Conservation (phyloP, 257 asterid species). For the Ilex asprella region DNA sequence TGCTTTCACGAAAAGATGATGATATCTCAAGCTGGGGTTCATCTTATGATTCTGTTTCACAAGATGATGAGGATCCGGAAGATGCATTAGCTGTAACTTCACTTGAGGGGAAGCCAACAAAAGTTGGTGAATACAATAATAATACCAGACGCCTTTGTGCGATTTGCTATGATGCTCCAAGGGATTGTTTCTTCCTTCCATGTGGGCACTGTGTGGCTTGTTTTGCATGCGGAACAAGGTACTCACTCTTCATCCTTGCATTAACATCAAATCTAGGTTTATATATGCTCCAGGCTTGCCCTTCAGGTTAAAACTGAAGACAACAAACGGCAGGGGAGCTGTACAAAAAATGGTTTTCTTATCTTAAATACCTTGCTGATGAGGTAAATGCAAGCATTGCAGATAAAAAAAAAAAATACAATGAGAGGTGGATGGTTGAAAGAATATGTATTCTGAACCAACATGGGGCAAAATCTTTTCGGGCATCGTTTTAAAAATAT, state of each 20-base stretch:
- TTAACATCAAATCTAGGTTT: no score
- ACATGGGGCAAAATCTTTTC: no score
- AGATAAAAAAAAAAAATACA: no score
- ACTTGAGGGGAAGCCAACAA: conserved; percentile 28
- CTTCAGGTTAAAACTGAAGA: no score
- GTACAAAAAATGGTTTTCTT: no score
- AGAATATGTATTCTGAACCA: no score
- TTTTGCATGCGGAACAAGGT: conserved; percentile 76
- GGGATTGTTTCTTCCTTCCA: conserved; percentile 77
- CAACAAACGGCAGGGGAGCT: no score
- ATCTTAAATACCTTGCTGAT: no score
- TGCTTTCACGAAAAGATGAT: conserved; percentile 54
- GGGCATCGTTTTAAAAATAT: no score
- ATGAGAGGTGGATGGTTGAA: no score
- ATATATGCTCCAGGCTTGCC: no score
- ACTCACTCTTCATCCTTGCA: background rate
- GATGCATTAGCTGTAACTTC: conserved; percentile 21
- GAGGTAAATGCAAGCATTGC: no score
- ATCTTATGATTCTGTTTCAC: conserved; percentile 49
- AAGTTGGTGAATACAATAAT: conserved; percentile 33
- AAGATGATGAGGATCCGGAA: conserved; percentile 33
- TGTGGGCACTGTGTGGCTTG: conserved; percentile 89
- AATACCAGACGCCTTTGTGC: conserved; percentile 47
- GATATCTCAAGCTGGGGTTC: conserved; percentile 39
- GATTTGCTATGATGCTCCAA: conserved; percentile 83